These are phyloP conservation scores for Paxillus ammoniavirescens DNA, from an alignment of 768 basidiomycete genomes.

Conservation along the genomic window DNA sequence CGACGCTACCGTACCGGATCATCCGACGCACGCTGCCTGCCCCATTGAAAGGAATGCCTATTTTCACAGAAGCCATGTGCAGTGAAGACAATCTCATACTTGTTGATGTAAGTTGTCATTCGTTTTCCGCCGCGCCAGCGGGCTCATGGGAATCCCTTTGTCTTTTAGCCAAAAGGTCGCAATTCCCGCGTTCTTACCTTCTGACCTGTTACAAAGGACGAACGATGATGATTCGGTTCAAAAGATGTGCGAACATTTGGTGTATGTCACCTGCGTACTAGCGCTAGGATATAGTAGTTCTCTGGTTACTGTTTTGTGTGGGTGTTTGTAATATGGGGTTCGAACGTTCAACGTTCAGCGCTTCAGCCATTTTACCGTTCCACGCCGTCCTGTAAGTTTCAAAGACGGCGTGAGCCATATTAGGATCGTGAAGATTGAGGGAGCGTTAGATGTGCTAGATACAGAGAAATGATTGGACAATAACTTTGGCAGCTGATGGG, in stretches of 20 bases:
- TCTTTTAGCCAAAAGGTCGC: constrained; percentile 19
- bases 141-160: neutral
- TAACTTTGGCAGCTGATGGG: neutral
- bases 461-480: neutral
- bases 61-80: constrained; percentile 43
- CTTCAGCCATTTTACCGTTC: too few relatives aligned
- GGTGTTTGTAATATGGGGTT: too few relatives aligned
- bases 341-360: too few relatives aligned
- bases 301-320: too few relatives aligned
- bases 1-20: constrained; percentile 47
- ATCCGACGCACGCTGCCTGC: constrained; percentile 24
- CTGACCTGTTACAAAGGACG: constrained; percentile 3
- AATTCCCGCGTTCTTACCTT: constrained; percentile 31
- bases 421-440: too few relatives aligned
- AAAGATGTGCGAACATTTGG: too few relatives aligned
- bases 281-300: too few relatives aligned
- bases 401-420: too few relatives aligned
- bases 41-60: constrained; percentile 3
- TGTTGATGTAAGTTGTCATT: constrained; percentile 39
- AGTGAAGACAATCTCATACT: constrained; percentile 56
- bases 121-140: neutral
- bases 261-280: too few relatives aligned
- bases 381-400: too few relatives aligned
- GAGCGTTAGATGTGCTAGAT: neutral
- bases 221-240: too few relatives aligned